Evolutionary conservation across 2,329 filamentous ascomycete genomes (phyloP).

Genomic region (Arthroderma sp.): DNA sequence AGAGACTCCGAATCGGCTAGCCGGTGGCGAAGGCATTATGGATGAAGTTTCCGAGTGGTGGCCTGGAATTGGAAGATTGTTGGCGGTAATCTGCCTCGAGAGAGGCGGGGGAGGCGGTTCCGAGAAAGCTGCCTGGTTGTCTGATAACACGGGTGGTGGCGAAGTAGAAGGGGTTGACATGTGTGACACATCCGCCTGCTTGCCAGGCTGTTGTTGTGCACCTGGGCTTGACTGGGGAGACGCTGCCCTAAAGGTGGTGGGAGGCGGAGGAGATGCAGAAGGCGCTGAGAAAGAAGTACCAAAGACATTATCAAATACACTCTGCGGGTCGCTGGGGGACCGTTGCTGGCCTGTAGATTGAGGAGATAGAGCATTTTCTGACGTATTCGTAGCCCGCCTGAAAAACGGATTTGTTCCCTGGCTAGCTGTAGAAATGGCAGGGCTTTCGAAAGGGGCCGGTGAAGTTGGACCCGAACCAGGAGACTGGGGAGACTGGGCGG

Average conservation of each 20-base stretch:
- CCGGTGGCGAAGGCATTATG: constrained; percentile 61
- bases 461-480: background rate
- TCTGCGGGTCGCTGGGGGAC: constrained; percentile 39
- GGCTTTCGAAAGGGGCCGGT: constrained; percentile 48
- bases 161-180: constrained; percentile 50
- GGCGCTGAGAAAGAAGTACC: constrained; percentile 51
- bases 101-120: constrained; percentile 50
- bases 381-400: constrained; percentile 43
- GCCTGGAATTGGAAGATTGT: constrained; percentile 57
- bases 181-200: background rate
- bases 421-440: constrained; percentile 48
- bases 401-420: constrained; percentile 90
- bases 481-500: constrained; percentile 17
- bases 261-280: constrained; percentile 32
- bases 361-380: constrained; percentile 38
- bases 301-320: constrained; percentile 76
- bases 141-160: constrained; percentile 37
- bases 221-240: constrained; percentile 19
- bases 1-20: constrained; percentile 45
- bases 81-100: constrained; percentile 65
- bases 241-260: constrained; percentile 50
- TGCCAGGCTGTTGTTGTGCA: background rate
- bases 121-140: constrained; percentile 11
- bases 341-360: constrained; percentile 9
- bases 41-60: constrained; percentile 54